phyloP scores from a whole-genome alignment of 257 asterid genomes.

The Ocimum tenuiflorum region DNA sequence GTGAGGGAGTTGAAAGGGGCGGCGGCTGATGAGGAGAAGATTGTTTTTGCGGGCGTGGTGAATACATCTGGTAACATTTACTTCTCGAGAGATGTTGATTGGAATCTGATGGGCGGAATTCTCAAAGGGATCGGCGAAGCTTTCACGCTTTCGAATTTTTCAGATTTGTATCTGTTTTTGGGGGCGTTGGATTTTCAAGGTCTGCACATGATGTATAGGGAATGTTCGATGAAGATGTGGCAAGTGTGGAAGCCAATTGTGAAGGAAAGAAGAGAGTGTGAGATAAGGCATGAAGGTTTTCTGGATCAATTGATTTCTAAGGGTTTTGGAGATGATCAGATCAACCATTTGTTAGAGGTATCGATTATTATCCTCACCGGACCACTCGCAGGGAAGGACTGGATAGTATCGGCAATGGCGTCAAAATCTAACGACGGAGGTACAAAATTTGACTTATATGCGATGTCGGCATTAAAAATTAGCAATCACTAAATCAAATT shows the following conservation, averaged over 20 bases:
- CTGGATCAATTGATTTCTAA: slow-evolving; percentile 22
- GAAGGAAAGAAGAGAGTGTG: slow-evolving; percentile 22
- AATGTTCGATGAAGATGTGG: background rate
- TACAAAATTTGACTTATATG: no score
- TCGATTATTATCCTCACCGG: no score
- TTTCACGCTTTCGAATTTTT: slow-evolving; percentile 14
- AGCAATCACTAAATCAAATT: no score
- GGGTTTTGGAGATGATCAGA: slow-evolving; percentile 27
- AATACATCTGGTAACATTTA: slow-evolving; percentile 32
- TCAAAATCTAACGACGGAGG: no score
- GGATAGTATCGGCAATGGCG: no score
- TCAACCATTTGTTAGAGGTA: slow-evolving; percentile 37
- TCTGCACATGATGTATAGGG: slow-evolving; percentile 9
- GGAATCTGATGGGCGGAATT: background rate
- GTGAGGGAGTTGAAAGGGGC: no score
- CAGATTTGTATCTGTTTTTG: slow-evolving; percentile 35
- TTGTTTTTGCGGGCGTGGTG: slow-evolving; percentile 28
- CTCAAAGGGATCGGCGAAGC: background rate
- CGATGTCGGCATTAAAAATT: no score
- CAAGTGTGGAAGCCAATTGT: slow-evolving; percentile 31
- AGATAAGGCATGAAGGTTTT: slow-evolving; percentile 14
- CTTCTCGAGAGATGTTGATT: slow-evolving; percentile 25
- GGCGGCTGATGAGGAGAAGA: slow-evolving; percentile 15
- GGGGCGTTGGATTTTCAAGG: slow-evolving; percentile 42
- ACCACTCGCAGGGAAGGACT: no score